phyloP scores from a whole-genome alignment of 2,329 filamentous ascomycete genomes.

The Sporothrix dimorphospora region DNA sequence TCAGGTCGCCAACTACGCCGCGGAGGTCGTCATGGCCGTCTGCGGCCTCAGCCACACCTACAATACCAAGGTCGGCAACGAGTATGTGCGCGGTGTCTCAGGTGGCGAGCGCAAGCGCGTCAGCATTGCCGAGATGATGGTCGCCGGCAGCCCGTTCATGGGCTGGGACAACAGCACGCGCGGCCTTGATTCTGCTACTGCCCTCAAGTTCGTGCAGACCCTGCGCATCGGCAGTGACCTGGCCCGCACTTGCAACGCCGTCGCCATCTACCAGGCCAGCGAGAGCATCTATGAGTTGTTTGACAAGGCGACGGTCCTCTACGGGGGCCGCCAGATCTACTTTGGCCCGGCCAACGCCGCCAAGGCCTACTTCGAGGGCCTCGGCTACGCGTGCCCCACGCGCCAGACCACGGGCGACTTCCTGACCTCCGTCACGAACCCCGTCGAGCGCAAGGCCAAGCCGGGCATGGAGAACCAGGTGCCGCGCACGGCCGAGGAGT shows the following conservation, averaged over 20 bases:
- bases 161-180: slow-evolving; percentile 72
- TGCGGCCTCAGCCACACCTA: slow-evolving; percentile 74
- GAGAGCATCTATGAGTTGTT: slow-evolving; percentile 64
- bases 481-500: slow-evolving; percentile 64
- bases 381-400: slow-evolving; percentile 65
- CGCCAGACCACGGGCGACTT: slow-evolving; percentile 75
- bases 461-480: slow-evolving; percentile 60
- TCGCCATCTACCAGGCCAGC: slow-evolving; percentile 69
- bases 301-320: slow-evolving; percentile 77
- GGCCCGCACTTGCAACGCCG: slow-evolving; percentile 63
- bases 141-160: slow-evolving; percentile 53
- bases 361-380: slow-evolving; percentile 65
- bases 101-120: slow-evolving; percentile 74
- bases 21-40: slow-evolving; percentile 74
- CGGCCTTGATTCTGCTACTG: slow-evolving; percentile 67
- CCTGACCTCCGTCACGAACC: slow-evolving; percentile 74
- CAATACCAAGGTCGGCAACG: slow-evolving; percentile 72
- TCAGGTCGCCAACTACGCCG: slow-evolving; percentile 50
- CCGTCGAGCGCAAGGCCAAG: slow-evolving; percentile 69
- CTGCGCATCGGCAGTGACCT: slow-evolving; percentile 69
- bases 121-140: slow-evolving; percentile 72
- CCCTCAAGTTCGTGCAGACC: slow-evolving; percentile 66
- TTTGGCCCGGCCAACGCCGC: slow-evolving; percentile 65
- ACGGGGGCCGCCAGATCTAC: slow-evolving; percentile 67
- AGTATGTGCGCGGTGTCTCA: slow-evolving; percentile 63